phyloP scores from a whole-genome alignment of 1,284 basidiomycete species.

The Earliella scabrosa region DNA sequence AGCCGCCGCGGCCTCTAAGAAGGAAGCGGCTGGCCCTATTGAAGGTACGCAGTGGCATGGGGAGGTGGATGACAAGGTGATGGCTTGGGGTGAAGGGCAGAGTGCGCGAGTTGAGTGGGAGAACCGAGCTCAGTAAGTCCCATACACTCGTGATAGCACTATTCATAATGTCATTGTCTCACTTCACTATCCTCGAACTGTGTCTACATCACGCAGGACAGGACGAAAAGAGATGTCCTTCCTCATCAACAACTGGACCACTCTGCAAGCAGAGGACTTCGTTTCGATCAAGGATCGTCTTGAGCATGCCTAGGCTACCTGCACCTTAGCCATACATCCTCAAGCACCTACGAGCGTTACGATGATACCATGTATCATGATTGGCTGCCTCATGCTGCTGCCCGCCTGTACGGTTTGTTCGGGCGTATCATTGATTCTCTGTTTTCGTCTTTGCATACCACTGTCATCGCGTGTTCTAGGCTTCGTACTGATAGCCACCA shows the following conservation, averaged over 20 bases:
- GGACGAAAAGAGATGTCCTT: constrained; percentile 23
- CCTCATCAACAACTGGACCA: constrained; percentile 20
- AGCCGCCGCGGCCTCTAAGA: background rate
- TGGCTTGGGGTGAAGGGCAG: constrained; percentile 20
- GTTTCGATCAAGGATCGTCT: constrained; percentile 22
- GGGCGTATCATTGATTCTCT: too few species aligned
- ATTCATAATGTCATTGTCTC: too few species aligned
- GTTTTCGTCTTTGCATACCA: too few species aligned
- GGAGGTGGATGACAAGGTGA: constrained; percentile 6
- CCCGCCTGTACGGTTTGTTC: too few species aligned
- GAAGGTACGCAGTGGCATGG: constrained; percentile 1
- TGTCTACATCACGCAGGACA: constrained; percentile 6
- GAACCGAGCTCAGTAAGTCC: constrained; percentile 20
- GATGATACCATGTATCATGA: too few species aligned
- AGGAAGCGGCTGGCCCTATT: background rate
- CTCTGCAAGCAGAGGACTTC: constrained; percentile 17
- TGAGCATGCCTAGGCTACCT: background rate
- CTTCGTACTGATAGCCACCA: too few species aligned
- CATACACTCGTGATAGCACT: background rate
- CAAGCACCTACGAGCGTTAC: too few species aligned
- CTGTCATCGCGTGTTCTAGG: too few species aligned
- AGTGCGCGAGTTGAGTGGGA: constrained; percentile 23
- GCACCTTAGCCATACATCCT: background rate
- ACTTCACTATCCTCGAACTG: too few species aligned
- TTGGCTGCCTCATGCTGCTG: too few species aligned